Conservation (phyloP, 306 rosid genomes). For the Cicer chorassanicum region DNA sequence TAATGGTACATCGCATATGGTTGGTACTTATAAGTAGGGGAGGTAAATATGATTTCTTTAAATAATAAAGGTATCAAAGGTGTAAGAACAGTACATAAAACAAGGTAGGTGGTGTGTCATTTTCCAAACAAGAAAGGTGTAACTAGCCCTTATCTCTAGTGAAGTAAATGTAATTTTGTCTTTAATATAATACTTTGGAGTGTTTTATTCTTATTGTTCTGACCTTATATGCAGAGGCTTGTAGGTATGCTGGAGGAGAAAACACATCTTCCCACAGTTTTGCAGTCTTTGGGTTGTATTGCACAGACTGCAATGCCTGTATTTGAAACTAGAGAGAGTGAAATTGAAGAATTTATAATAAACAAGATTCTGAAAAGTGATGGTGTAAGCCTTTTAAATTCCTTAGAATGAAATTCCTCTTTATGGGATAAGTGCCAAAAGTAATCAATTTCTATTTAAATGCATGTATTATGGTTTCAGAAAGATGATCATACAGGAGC, state of each 20-base stretch:
- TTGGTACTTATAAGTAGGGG: conserved; percentile 8
- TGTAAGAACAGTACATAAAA: background rate
- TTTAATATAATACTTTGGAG: conserved; percentile 30
- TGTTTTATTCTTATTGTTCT: conserved; percentile 44
- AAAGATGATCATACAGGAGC: conserved; percentile 59
- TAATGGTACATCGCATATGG: background rate
- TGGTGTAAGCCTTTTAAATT: conserved; percentile 64
- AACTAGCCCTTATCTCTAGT: conserved; percentile 9
- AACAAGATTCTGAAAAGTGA: conserved; percentile 77
- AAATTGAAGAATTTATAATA: conserved; percentile 79
- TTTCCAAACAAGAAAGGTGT: conserved; percentile 35
- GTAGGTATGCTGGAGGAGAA: conserved; percentile 95
- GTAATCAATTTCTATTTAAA: conserved; percentile 42
- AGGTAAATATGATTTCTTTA: conserved; percentile 20
- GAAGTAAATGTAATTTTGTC: conserved; percentile 13
- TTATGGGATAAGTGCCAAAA: conserved; percentile 43
- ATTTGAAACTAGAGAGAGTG: conserved; percentile 95
- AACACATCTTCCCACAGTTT: conserved; percentile 90
- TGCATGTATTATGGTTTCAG: conserved; percentile 60
- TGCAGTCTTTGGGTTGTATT: conserved; percentile 96
- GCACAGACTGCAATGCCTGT: conserved; percentile 99
- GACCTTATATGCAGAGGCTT: conserved; percentile 72
- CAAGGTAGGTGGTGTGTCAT: background rate
- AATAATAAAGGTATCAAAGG: conserved; percentile 19
- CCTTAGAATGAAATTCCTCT: conserved; percentile 15